A percentile compares a stretch with the other conserved stretches of the same genome.
These are phyloP conservation scores for Psilocybe azurescens DNA, from an alignment of 768 basidiomycete genomes.

Conservation along the genomic window DNA sequence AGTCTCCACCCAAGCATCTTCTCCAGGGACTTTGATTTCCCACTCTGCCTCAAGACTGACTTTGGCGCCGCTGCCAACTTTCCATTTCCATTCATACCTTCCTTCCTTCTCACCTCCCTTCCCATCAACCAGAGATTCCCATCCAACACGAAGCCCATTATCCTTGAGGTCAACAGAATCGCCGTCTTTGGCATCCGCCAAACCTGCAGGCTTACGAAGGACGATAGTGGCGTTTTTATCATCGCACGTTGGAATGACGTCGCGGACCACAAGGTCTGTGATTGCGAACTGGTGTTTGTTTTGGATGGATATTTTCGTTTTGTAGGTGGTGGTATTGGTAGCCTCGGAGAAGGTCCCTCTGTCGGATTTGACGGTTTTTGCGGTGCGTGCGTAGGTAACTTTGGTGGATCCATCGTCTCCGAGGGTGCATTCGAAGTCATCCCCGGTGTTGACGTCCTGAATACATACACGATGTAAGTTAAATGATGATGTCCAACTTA, in stretches of 20 bases:
- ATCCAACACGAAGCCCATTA: conserved; percentile 36
- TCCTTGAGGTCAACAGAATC: conserved; percentile 34
- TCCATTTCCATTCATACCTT: conserved; percentile 58
- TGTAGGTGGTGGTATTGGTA: conserved; percentile 48
- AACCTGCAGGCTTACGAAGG: conserved; percentile 49
- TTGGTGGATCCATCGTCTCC: conserved; percentile 50
- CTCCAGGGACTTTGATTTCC: conserved; percentile 49
- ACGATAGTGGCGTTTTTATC: conserved; percentile 49
- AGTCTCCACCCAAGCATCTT: conserved; percentile 24
- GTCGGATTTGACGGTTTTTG: conserved; percentile 38
- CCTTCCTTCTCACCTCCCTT: conserved; percentile 61
- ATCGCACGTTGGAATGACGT: conserved; percentile 48
- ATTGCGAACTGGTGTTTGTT: conserved; percentile 55
- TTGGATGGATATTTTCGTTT: conserved; percentile 47
- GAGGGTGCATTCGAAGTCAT: conserved; percentile 60
- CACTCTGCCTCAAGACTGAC: conserved; percentile 52
- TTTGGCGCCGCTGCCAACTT: conserved; percentile 46
- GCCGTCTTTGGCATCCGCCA: conserved; percentile 50
- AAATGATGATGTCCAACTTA: background rate
- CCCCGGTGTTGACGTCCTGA: conserved; percentile 53
- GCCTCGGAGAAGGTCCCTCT: conserved; percentile 50
- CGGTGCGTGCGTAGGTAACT: conserved; percentile 49
- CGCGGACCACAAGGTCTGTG: conserved; percentile 48
- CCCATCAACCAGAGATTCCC: conserved; percentile 43
- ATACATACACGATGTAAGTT: background rate